Base-by-base conservation (phyloP, 2,329 filamentous ascomycete species). In the Lachnellula suecica region DNA sequence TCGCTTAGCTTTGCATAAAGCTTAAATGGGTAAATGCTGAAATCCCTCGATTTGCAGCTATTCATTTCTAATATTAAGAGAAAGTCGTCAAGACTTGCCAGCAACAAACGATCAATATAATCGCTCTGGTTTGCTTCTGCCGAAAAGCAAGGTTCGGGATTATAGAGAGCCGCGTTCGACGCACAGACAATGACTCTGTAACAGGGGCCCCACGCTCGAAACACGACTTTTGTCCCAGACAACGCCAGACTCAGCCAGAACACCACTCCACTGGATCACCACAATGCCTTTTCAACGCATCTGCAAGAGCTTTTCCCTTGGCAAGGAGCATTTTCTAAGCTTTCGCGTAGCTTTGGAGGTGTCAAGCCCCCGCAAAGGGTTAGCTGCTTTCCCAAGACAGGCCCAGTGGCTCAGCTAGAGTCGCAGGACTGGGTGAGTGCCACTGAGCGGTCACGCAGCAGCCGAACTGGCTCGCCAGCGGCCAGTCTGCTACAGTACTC, bases 161-260 rank as follows among this genome's bases (percentile, higher is more conserved):
- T 17, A 35, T 17, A 17, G 31, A n/a, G 17, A n/a, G 31, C n/a
- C n/a, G n/a, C n/a, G n/a, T 25, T 24, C 11, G 10, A 19, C 17
- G 35, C 27, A 27, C 27, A 9, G 27, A 43, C 11, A 15, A 20
- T 10, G 40, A 23, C 17, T 24, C 40, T 43, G 40, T 43, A 43
- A 43, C 37, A 40, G 37, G 37, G 37, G 37, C 37, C 20, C 19
- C 40, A 25, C 40, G 22, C 22, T 25, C 40, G 22, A 43, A 43
- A 46, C 44, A 35, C 25, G 27, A 15, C 13, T 8, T 35, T 27
- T 31, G 27, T 35, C 19, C 49, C 37, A 46, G 49, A 44, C 35
- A 35, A 51, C 38, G 31, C 43, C 43, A 43, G 43, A 46, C n/a
- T n/a, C n/a, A n/a, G n/a, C n/a, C 20, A 43, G n/a, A n/a, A 8